Evolutionary conservation across 176 grass and related monocot species (phyloP).

Genomic region (Guadua angustifolia): DNA sequence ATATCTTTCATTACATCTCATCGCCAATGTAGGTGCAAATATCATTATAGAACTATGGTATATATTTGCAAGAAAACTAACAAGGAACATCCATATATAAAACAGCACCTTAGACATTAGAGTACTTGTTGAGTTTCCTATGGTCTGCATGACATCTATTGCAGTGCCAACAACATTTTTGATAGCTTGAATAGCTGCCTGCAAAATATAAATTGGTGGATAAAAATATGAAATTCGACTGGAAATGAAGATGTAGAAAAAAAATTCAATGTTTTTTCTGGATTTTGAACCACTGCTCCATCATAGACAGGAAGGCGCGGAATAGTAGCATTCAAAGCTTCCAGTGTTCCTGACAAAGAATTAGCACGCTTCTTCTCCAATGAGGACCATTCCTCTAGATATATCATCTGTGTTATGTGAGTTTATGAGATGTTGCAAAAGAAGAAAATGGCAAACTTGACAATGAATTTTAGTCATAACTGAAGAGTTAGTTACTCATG

Average conservation of each 20-base stretch:
- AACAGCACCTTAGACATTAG: constrained; percentile 57
- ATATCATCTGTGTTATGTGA: constrained; percentile 53
- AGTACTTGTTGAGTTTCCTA: constrained; percentile 51
- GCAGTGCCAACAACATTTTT: constrained; percentile 61
- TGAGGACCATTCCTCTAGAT: constrained; percentile 68
- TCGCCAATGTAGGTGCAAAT: too few relatives aligned
- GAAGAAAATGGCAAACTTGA: too few relatives aligned
- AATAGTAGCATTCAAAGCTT: constrained; percentile 56
- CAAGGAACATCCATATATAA: neutral
- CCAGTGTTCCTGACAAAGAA: constrained; percentile 63
- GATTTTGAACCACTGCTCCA: constrained; percentile 60
- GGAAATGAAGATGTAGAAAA: neutral
- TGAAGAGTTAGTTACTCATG: neutral
- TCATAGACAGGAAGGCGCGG: constrained; percentile 59
- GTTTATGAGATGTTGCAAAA: neutral
- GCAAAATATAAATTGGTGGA: constrained; percentile 10
- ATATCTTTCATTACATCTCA: neutral
- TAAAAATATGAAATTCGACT: neutral
- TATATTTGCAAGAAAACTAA: neutral
- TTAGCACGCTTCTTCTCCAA: constrained; percentile 54
- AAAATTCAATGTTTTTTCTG: neutral
- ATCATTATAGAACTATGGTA: neutral
- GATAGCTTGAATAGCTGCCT: constrained; percentile 62
- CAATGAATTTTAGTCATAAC: too few relatives aligned
- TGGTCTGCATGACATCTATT: constrained; percentile 69